phyloP scores from a whole-genome alignment of 495 filamentous ascomycete species.

The Podospora appendiculata region DNA sequence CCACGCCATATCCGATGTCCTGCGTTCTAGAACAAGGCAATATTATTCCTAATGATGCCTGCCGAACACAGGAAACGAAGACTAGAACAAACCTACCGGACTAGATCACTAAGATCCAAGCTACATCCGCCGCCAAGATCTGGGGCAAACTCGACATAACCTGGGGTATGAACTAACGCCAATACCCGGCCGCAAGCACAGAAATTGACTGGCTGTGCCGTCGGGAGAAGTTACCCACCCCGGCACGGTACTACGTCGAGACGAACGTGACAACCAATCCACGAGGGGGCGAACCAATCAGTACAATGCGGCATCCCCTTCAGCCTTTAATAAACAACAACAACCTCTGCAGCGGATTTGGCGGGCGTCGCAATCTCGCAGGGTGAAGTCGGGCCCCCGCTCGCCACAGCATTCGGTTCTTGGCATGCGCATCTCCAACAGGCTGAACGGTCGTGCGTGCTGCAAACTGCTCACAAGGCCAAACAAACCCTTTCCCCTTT shows the following conservation, averaged over 20 bases:
- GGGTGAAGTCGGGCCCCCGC: neutral
- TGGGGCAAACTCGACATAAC: neutral
- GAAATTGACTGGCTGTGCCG: neutral
- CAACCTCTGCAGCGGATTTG: neutral
- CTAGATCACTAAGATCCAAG: too few relatives aligned
- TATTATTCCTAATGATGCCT: too few relatives aligned
- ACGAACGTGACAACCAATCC: neutral
- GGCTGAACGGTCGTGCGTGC: neutral
- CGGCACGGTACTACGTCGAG: neutral
- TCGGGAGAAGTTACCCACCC: conserved; percentile 1
- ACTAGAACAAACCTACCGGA: too few relatives aligned
- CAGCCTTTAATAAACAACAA: neutral
- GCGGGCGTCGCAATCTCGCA: neutral
- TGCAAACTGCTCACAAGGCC: neutral
- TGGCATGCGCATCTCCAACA: neutral
- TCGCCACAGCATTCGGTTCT: neutral
- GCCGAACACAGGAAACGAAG: too few relatives aligned
- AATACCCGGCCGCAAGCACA: neutral
- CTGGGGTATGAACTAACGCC: too few relatives aligned
- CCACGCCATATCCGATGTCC: too few relatives aligned
- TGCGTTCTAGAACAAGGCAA: too few relatives aligned
- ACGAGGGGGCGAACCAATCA: neutral
- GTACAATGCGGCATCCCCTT: neutral
- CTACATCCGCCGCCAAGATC: neutral
- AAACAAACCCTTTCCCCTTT: neutral